Base-by-base conservation (phyloP, 495 filamentous ascomycete genomes). In the Talaromyces thailandensis region DNA sequence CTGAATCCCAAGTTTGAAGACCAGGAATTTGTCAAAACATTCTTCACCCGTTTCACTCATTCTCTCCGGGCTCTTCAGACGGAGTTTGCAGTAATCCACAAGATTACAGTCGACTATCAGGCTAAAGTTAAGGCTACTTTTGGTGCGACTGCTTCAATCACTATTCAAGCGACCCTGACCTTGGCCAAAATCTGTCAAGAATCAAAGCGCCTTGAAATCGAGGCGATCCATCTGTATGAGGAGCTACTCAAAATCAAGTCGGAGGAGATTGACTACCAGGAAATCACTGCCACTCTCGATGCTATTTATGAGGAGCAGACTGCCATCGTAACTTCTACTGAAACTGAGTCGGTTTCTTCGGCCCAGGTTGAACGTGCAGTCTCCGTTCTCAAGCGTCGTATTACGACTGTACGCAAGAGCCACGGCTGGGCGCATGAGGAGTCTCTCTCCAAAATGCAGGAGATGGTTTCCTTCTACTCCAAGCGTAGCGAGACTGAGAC, bases 401-500 rank as follows among this genome's bases (percentile, higher is more conserved):
- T 75, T 31, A 60, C 65, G 0, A 63, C 65, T 25, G 32, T 70
- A 7, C 72, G 74, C 1, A 60, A 71, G 43, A 65, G 60, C 12
- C 62, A 75, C 35, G 74, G 74, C 25, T 76, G 73, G 72, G 72
- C 74, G 14, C 73, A 75, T 25, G 68, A 74, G 62, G 71, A 74
- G 60, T 71, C 72, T 8, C 62, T 76, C 6, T 65, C 67, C 21
- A 66, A 74, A 64, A 65, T 76, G 62, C 59, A 70, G 51, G 67
- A 75, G 61, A 63, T 76, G 6, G 64, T 72, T 6, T 66, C 66
- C 6, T 68, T 75, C 58, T 70, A 75, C 61, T 66, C 64, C 56
- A 69, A 69, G 40, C 69, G 69, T 32, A 68, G 66, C 23, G 66
- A 74, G 28, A 65, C 53, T 1, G 60, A 70, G 50, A 53, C 66